Percentiles rank a stretch among this genome's conserved stretches.
phyloP scores from a whole-genome alignment of 495 filamentous ascomycete genomes.

The Aspergillus indologenus region DNA sequence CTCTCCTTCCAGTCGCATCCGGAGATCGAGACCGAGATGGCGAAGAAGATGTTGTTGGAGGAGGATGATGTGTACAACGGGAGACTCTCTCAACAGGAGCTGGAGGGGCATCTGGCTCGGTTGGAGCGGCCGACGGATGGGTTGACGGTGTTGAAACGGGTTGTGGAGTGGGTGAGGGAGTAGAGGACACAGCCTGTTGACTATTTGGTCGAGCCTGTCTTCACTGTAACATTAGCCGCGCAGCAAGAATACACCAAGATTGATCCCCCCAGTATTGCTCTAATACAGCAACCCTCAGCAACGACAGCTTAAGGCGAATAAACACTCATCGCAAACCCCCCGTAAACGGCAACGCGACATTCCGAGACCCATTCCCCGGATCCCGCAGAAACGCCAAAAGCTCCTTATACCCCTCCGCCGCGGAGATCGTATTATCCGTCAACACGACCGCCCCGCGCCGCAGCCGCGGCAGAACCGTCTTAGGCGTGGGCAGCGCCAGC shows the following conservation, averaged over 20 bases:
- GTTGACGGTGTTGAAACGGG: not conserved
- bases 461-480: constrained; percentile 42
- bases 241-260: too few species aligned
- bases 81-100: not conserved
- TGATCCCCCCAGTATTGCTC: too few species aligned
- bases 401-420: constrained; percentile 34
- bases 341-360: constrained; percentile 13
- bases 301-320: constrained; percentile 5
- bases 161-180: not conserved
- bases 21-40: constrained; percentile 4
- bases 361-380: constrained; percentile 11
- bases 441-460: constrained; percentile 46
- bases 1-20: constrained; percentile 16
- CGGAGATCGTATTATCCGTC: constrained; percentile 44
- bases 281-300: too few species aligned
- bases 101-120: not conserved
- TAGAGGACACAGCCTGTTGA: too few species aligned
- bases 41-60: constrained; percentile 15
- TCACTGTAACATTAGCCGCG: too few species aligned
- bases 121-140: not conserved
- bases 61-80: constrained; percentile 18
- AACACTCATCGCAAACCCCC: constrained; percentile 14
- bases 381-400: constrained; percentile 28
- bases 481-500: constrained; percentile 47
- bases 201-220: too few species aligned